Percentiles rank a stretch among this genome's conserved stretches.
These are phyloP conservation scores for Fraxinus angustifolia DNA, from an alignment of 305 asterid species.

Conservation along the genomic window DNA sequence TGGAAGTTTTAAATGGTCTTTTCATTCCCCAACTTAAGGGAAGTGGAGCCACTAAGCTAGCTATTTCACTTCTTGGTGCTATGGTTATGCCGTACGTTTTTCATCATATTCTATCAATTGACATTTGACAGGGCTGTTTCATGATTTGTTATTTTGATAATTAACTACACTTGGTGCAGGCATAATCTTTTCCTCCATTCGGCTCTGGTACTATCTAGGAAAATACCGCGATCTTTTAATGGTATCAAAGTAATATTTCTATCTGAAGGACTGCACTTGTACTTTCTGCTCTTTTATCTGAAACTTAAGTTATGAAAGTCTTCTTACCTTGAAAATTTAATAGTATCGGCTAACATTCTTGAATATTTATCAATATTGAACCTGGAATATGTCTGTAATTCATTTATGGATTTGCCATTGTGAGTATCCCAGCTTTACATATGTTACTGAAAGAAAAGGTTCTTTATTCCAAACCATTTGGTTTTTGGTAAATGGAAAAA, in stretches of 20 bases:
- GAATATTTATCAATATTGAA: background rate
- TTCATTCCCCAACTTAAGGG: slow-evolving; percentile 87
- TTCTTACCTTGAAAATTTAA: background rate
- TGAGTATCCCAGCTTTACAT: background rate
- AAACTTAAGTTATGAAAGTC: background rate
- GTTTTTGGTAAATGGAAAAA: background rate
- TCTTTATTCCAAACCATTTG: background rate
- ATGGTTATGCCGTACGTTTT: slow-evolving; percentile 96
- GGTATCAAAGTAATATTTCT: slow-evolving; percentile 67
- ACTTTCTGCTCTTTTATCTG: background rate
- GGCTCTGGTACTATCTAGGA: slow-evolving; percentile 90
- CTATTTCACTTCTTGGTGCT: slow-evolving; percentile 92
- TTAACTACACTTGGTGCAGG: slow-evolving; percentile 35
- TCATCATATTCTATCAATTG: background rate
- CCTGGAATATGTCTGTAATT: background rate
- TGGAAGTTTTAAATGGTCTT: slow-evolving; percentile 69
- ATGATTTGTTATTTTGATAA: slow-evolving; percentile 3
- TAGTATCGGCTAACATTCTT: background rate
- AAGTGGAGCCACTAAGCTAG: slow-evolving; percentile 81
- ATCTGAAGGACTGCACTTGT: background rate
- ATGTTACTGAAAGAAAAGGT: background rate
- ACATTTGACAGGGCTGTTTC: background rate
- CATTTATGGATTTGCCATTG: background rate
- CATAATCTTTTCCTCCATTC: slow-evolving; percentile 98
- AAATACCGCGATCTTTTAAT: slow-evolving; percentile 71